Evolutionary conservation across 2,329 filamentous ascomycete genomes (phyloP), one percentile per base, ranked within the genome.

Genomic region (Ceratocystis papillata): DNA sequence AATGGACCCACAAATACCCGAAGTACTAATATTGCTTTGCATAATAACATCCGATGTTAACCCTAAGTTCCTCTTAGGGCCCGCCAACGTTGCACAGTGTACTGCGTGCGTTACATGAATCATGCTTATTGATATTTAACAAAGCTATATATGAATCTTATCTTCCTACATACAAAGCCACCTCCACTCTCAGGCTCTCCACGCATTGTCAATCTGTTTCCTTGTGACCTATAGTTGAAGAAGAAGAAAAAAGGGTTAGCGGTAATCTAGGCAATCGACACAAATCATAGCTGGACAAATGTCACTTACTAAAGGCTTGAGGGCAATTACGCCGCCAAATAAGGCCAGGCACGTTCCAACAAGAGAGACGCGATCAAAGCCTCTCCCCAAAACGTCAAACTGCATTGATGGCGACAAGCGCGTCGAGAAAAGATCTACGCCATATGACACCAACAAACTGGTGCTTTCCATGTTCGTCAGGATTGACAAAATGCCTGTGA

Each of bases 321-420:
- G 79, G 66, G 89, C 83, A 69, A 86, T 75, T 17, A 96, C 93
- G 59, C 90, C 91, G 48, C 83, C 80, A 59, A 83, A 83, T 70
- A 97, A 79, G 20, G 90, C 93, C 50, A 88, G 79, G 46, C 99
- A 91, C 0, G 94, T 99, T 17, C 83, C 80, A 46, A 96, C 75
- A 73, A 99, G 83, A 71, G 91, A 88, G 66, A 91, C 73, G 79
- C 96, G 96, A 74, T 93, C 94, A 76, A 99, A 99, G 1, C 90
- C 89, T 76, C 91, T 94, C 69, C 91, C 94, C 17, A 99, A 78
- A 53, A 97, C 85, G 77, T 99, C 94, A 75, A 99, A 99, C 17
- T 88, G 83, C 71, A 88, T 85, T 75, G 90, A 96, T 0, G 94
- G 94, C n/a, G 87, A 84, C 10, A 95, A 83, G 64, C 91, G 81